Percentiles rank a stretch among this genome's conserved stretches.
Conservation (phyloP, 805 yeast genomes). For the Hanseniaspora mollemarum region DNA sequence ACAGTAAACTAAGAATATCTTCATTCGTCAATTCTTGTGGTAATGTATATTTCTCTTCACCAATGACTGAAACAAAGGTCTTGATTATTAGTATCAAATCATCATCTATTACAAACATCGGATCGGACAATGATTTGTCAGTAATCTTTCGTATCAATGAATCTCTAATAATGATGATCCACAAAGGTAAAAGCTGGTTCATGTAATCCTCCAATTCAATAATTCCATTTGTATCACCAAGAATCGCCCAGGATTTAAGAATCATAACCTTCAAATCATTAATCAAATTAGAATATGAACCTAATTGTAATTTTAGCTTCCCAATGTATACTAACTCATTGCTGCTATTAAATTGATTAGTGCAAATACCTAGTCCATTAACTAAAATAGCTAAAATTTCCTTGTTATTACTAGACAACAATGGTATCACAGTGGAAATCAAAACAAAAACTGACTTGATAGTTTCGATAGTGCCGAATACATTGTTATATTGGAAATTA, state of each 20-base stretch:
- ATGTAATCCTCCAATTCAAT: slow-evolving; percentile 45
- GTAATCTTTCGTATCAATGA: slow-evolving; percentile 61
- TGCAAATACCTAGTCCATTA: slow-evolving; percentile 26
- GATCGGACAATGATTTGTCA: slow-evolving; percentile 31
- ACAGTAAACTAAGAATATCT: slow-evolving; percentile 56
- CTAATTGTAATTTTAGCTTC: slow-evolving; percentile 28
- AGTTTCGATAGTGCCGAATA: not conserved
- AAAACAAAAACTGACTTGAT: slow-evolving; percentile 41
- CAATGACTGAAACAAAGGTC: slow-evolving; percentile 57
- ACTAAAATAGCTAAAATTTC: slow-evolving; percentile 42
- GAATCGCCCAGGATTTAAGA: slow-evolving; percentile 63
- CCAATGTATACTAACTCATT: slow-evolving; percentile 55
- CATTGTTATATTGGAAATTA: not conserved
- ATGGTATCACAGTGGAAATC: slow-evolving; percentile 41
- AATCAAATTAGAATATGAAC: slow-evolving; percentile 41
- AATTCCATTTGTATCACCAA: slow-evolving; percentile 29
- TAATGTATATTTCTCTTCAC: slow-evolving; percentile 38
- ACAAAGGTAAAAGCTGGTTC: slow-evolving; percentile 53
- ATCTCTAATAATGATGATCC: slow-evolving; percentile 46
- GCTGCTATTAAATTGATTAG: slow-evolving; percentile 45
- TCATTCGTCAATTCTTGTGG: slow-evolving; percentile 38
- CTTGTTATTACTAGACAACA: slow-evolving; percentile 23
- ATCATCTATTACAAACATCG: not conserved
- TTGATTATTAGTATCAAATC: slow-evolving; percentile 41
- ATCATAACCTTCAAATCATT: slow-evolving; percentile 49